These are phyloP conservation scores for Ambrosiella xylebori DNA, from an alignment of 2,329 filamentous ascomycete species.

Conservation along the genomic window DNA sequence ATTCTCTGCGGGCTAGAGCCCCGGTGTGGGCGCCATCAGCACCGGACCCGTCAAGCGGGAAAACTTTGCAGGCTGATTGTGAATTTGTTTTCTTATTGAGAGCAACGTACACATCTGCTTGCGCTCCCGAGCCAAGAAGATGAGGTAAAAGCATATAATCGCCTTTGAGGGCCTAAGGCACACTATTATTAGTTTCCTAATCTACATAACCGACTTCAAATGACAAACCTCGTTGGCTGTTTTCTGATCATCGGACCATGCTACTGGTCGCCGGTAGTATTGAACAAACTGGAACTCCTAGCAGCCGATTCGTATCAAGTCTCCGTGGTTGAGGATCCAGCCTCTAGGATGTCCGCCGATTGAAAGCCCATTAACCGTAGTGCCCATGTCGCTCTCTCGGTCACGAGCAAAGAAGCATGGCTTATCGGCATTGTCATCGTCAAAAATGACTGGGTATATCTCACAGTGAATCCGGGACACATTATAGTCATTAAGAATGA, in stretches of 20 bases:
- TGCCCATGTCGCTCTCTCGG: conserved; percentile 35
- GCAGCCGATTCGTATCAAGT: conserved; percentile 27
- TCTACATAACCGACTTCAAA: not conserved
- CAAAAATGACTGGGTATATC: conserved; percentile 11
- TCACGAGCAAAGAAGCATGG: conserved; percentile 35
- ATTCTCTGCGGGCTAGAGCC: conserved; percentile 22
- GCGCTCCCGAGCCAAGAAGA: conserved; percentile 23
- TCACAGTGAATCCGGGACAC: conserved; percentile 13
- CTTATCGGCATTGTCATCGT: conserved; percentile 1
- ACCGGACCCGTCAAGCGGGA: not conserved
- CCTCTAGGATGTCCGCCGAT: conserved; percentile 28
- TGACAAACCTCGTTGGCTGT: conserved; percentile 3
- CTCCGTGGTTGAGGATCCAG: conserved; percentile 32
- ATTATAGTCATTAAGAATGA: conserved; percentile 3
- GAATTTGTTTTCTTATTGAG: conserved; percentile 32
- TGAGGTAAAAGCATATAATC: conserved; percentile 21
- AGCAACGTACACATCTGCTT: conserved; percentile 23
- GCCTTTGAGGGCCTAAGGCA: conserved; percentile 19
- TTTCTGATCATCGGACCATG: not conserved
- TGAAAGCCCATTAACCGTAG: conserved; percentile 30
- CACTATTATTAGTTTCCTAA: not conserved
- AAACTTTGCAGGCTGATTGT: conserved; percentile 51
- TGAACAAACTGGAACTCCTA: conserved; percentile 24
- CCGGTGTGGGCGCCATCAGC: conserved; percentile 21
- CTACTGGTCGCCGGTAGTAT: conserved; percentile 4